Evolutionary conservation across 345 rosid genomes (phyloP).

Genomic region (Hypericum androsaemum): DNA sequence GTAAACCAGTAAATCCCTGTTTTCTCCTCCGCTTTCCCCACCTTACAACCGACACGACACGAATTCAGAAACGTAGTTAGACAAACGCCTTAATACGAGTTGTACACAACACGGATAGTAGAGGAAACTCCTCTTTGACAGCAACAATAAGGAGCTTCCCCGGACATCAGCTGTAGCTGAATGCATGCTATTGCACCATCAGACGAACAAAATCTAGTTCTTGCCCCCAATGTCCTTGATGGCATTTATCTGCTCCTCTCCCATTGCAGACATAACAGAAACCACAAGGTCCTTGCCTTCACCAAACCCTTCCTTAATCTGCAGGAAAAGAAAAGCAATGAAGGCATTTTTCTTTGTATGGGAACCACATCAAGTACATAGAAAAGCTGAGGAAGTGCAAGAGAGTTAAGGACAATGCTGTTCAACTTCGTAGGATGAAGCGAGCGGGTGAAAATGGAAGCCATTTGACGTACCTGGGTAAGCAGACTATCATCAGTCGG

Average conservation of each 20-base stretch:
- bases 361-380: not conserved
- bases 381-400: not conserved
- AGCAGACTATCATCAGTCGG: conserved; percentile 62
- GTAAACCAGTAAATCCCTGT: too few relatives aligned
- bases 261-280: conserved; percentile 78
- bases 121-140: not conserved
- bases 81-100: too few relatives aligned
- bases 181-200: conserved; percentile 1
- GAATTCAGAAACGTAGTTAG: too few relatives aligned
- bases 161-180: not conserved
- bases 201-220: conserved; percentile 15
- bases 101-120: too few relatives aligned
- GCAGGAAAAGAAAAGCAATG: not conserved
- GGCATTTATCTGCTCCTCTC: conserved; percentile 85
- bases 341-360: not conserved
- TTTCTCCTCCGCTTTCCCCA: too few relatives aligned
- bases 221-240: conserved; percentile 75
- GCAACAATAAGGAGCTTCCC: not conserved
- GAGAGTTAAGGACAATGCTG: not conserved
- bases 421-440: not conserved
- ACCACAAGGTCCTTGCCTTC: conserved; percentile 77
- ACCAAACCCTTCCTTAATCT: conserved; percentile 67
- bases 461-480: conserved; percentile 29
- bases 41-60: too few relatives aligned
- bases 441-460: not conserved